These are phyloP conservation scores for Coemansia reversa DNA, from an alignment of 192 early-diverging fungal species.

Conservation along the genomic window DNA sequence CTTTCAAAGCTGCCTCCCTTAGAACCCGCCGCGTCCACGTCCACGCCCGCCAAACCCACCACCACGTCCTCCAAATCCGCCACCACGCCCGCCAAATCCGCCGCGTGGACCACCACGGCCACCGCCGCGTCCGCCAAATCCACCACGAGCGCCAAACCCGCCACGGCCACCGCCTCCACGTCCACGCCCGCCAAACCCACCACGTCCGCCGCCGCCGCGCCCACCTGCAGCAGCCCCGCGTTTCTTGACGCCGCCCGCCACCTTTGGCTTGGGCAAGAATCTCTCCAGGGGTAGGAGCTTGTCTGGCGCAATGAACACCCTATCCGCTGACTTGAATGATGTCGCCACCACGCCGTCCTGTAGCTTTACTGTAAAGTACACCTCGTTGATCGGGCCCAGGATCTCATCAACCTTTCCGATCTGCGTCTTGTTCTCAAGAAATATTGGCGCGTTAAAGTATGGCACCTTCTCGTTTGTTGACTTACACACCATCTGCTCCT, in stretches of 20 bases:
- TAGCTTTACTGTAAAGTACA: slow-evolving; percentile 97
- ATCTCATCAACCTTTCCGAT: slow-evolving; percentile 99
- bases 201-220: slow-evolving; percentile 58
- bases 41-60: slow-evolving; percentile 58
- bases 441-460: slow-evolving; percentile 99
- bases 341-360: slow-evolving; percentile 87
- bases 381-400: slow-evolving; percentile 95
- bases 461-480: slow-evolving; percentile 90
- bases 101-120: slow-evolving; percentile 46
- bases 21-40: slow-evolving; percentile 49
- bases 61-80: slow-evolving; percentile 46
- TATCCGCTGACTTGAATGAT: slow-evolving; percentile 88
- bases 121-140: slow-evolving; percentile 47
- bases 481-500: slow-evolving; percentile 96
- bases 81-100: slow-evolving; percentile 53
- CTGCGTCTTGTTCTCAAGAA: slow-evolving; percentile 95
- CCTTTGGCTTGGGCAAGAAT: slow-evolving; percentile 92
- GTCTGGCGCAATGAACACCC: slow-evolving; percentile 91
- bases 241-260: slow-evolving; percentile 60
- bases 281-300: slow-evolving; percentile 93
- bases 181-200: slow-evolving; percentile 17
- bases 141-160: slow-evolving; percentile 57
- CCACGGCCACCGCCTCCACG: slow-evolving; percentile 53
- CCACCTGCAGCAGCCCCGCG: slow-evolving; percentile 64
- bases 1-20: slow-evolving; percentile 8